Evolutionary conservation across 208 protist genomes (phyloP).

Genomic region (Zelonia costaricensis): DNA sequence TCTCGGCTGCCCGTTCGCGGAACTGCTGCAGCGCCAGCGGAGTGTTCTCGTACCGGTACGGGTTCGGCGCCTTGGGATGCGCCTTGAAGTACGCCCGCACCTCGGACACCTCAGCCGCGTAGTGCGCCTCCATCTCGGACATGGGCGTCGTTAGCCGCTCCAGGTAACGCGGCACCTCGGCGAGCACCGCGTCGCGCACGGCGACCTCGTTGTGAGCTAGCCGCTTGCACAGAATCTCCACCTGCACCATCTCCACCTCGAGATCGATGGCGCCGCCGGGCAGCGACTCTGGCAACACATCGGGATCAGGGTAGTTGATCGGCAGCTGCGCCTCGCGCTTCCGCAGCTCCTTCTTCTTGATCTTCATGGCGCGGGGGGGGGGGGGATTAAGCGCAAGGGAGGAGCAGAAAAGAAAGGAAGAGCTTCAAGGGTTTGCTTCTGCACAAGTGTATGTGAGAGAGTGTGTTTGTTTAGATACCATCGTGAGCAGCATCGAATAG

Average conservation of each 20-base stretch:
- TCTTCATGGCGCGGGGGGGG: constrained; percentile 53
- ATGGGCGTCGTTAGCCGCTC: constrained; percentile 41
- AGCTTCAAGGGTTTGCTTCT: neutral
- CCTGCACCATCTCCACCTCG: constrained; percentile 57
- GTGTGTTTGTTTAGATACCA: neutral
- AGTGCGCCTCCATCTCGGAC: constrained; percentile 47
- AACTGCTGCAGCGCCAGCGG: constrained; percentile 40
- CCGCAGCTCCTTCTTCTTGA: constrained; percentile 91
- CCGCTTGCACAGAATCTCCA: constrained; percentile 80
- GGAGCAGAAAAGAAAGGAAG: neutral
- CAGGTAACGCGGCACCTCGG: constrained; percentile 71
- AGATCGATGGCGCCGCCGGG: constrained; percentile 55
- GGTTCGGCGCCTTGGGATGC: constrained; percentile 37
- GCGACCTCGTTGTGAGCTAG: constrained; percentile 87
- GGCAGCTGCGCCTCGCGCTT: constrained; percentile 81
- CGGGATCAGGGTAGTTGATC: constrained; percentile 89
- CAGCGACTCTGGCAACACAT: constrained; percentile 45
- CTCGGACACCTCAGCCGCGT: constrained; percentile 37
- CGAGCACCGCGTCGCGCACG: constrained; percentile 73
- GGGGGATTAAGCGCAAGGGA: constrained; percentile 4
- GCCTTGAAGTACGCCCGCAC: constrained; percentile 46
- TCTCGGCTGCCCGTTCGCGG: constrained; percentile 33
- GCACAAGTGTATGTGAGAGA: neutral
- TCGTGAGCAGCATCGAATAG: too few species aligned
- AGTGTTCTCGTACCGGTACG: constrained; percentile 70